These are phyloP conservation scores for Raphanus sativus DNA, from an alignment of 345 rosid species.

Conservation along the genomic window DNA sequence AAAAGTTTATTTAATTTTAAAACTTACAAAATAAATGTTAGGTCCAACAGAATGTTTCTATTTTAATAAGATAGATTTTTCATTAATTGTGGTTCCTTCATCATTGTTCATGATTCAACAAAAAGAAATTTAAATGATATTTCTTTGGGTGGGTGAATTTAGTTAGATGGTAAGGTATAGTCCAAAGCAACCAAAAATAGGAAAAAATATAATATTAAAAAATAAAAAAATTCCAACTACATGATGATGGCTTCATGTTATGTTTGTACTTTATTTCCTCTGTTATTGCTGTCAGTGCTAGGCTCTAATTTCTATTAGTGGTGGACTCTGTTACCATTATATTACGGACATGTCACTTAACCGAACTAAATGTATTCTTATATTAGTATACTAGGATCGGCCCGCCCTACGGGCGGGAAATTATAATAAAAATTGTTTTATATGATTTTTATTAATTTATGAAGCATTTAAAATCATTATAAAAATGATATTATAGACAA, in stretches of 20 bases:
- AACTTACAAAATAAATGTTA: too few species aligned
- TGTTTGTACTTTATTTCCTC: constrained; percentile 31
- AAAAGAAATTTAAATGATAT: neutral
- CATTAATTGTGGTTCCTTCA: neutral
- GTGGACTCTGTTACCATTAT: constrained; percentile 5
- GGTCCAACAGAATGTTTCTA: too few species aligned
- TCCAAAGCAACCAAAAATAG: constrained; percentile 11
- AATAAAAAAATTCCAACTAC: constrained; percentile 1
- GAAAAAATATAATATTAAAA: neutral
- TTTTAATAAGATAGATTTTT: too few species aligned
- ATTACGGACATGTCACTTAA: neutral
- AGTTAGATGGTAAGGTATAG: neutral
- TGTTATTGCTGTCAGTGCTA: constrained; percentile 31
- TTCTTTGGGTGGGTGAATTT: too few species aligned
- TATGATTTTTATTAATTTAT: too few species aligned
- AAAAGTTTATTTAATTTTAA: too few species aligned
- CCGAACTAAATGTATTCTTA: neutral
- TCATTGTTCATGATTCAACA: neutral
- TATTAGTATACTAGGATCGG: too few species aligned
- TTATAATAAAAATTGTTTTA: too few species aligned
- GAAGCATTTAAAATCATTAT: too few species aligned
- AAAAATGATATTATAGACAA: too few species aligned
- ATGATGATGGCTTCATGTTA: constrained; percentile 38
- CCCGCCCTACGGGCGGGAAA: too few species aligned
- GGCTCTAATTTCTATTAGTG: constrained; percentile 24